A percentile compares a stretch with the other conserved stretches of the same genome.
Conservation (phyloP, 2,329 filamentous ascomycete genomes). For the Xylariaceae sp. region DNA sequence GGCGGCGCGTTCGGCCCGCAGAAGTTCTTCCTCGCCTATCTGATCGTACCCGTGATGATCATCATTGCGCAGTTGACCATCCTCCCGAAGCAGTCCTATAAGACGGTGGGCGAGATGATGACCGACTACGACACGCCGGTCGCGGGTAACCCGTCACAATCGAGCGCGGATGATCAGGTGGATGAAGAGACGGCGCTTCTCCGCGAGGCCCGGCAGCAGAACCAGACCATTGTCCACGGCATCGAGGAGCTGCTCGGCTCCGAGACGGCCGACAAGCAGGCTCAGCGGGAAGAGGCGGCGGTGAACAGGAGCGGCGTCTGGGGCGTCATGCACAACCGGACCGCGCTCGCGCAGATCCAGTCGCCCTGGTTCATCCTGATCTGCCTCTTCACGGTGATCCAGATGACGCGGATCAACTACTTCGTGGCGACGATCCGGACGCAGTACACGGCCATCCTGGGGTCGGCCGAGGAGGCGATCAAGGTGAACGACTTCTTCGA, state of each 20-base stretch:
- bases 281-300: conserved; percentile 61
- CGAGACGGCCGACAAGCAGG: conserved; percentile 55
- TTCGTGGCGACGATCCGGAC: conserved; percentile 81
- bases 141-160: conserved; percentile 28
- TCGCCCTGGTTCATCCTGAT: conserved; percentile 84
- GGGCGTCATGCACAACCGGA: conserved; percentile 73
- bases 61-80: conserved; percentile 61
- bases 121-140: conserved; percentile 58
- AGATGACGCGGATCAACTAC: conserved; percentile 83
- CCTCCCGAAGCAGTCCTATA: conserved; percentile 73
- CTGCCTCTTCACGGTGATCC: conserved; percentile 70
- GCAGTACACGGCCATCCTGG: conserved; percentile 74
- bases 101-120: conserved; percentile 78
- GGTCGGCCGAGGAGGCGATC: conserved; percentile 54
- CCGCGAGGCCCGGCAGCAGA: conserved; percentile 52
- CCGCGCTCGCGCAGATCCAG: conserved; percentile 65
- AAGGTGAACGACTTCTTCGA: conserved; percentile 82
- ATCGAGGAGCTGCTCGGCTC: conserved; percentile 70
- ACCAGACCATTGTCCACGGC: conserved; percentile 60
- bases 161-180: conserved; percentile 47
- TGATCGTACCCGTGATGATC: conserved; percentile 64
- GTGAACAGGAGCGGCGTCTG: conserved; percentile 72
- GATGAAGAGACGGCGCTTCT: conserved; percentile 53
- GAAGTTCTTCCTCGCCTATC: conserved; percentile 67
- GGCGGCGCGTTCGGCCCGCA: conserved; percentile 52